Base-by-base conservation (phyloP, 768 basidiomycete genomes). In the Lyophyllum decastes region DNA sequence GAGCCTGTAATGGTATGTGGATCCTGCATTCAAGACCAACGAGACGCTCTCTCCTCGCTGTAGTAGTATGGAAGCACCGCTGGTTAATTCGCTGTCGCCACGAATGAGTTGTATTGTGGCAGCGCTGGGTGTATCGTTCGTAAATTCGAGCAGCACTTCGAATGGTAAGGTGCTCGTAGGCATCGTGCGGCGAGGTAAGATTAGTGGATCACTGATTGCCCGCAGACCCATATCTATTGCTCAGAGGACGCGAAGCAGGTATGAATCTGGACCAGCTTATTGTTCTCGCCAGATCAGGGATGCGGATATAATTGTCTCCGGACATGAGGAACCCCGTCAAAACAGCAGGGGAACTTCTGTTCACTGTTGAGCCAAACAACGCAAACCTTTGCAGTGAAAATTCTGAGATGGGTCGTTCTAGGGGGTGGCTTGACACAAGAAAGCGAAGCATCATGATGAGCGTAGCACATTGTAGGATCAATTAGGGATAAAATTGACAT, bases 111-210 rank as follows among this genome's bases (percentile, higher is more conserved):
- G 78, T 55, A 84, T 59, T 12, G 73, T 78, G 9, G 71, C 73
- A 24, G 74, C 58, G 49, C 72, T 69, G 12, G 65, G 34, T 14
- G 77, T 80, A 65, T 84, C 77, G 71, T 85, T 86, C 35, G 68
- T 65, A 59, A 85, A 68, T 58, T 82, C 81, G 64, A 84, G 73
- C 35, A 82, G 60, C 44, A 84, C 76, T 65, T 84, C 83, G 70
- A 80, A 84, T 40, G 82, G 75, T 26, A 72, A 59, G n/a, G 81
- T 83, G 64, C 75, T 78, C 38, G 80, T 79, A 46, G 80, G 81
- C 75, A 80, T 78, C 19, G 60, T 47, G 57, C 46, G 33, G 53
- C 21, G 40, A 54, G 47, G 59, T 27, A 25, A 49, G 26, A 55
- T 57, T 33, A 46, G 54, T 57, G 34, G 40, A 48, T 44, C 53